phyloP scores from a whole-genome alignment of 2,329 filamentous ascomycete species.

The Alternaria viburni region DNA sequence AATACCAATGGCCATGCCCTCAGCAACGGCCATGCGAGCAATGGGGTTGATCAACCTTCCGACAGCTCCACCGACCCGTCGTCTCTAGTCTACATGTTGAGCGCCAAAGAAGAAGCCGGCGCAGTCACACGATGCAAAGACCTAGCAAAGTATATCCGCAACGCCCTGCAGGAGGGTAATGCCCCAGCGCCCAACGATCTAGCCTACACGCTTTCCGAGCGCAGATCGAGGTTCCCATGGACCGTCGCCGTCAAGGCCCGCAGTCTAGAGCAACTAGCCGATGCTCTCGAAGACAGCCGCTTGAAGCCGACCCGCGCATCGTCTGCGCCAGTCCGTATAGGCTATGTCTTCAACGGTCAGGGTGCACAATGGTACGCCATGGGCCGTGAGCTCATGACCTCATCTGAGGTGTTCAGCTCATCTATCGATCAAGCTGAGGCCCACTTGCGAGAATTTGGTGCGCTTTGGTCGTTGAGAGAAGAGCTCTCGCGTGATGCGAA shows the following conservation, averaged over 20 bases:
- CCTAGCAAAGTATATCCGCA: slow-evolving; percentile 2
- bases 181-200: slow-evolving; percentile 7
- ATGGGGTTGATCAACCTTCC: not conserved
- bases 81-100: not conserved
- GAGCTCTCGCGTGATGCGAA: not conserved
- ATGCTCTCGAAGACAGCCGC: not conserved
- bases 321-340: not conserved
- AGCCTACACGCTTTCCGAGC: slow-evolving; percentile 13
- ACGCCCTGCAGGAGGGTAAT: not conserved
- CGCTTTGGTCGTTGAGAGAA: not conserved
- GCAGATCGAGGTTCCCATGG: slow-evolving; percentile 8
- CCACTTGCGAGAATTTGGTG: not conserved
- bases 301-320: not conserved
- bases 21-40: not conserved
- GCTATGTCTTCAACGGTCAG: slow-evolving; percentile 1
- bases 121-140: not conserved
- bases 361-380: slow-evolving; percentile 5
- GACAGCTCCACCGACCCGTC: not conserved
- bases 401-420: not conserved
- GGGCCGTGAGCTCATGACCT: slow-evolving; percentile 1
- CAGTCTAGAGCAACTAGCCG: not conserved
- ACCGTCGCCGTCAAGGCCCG: not conserved
- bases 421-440: not conserved
- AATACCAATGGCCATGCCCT: not conserved
- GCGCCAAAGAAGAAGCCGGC: not conserved